phyloP scores from a whole-genome alignment of 108 stramenopile species.

The Schizochytrium sp. region DNA sequence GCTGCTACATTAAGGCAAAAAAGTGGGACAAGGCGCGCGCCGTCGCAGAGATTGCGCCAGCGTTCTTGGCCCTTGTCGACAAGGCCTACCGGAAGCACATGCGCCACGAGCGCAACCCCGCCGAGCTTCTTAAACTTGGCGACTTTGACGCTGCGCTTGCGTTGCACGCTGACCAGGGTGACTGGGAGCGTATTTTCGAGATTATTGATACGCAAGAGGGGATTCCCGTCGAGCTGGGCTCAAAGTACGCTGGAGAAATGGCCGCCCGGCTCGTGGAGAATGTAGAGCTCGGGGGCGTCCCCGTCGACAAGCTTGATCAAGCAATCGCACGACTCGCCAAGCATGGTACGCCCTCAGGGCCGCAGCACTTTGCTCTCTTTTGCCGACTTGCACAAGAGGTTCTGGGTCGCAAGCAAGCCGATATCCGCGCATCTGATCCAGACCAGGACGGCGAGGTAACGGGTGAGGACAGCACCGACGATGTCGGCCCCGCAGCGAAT shows the following conservation, averaged over 20 bases:
- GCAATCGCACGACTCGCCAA: slow-evolving; percentile 28
- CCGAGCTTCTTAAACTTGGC: slow-evolving; percentile 48
- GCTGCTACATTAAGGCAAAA: slow-evolving; percentile 28
- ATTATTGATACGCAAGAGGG: slow-evolving; percentile 29
- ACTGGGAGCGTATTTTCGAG: slow-evolving; percentile 55
- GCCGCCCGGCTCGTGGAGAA: slow-evolving; percentile 22
- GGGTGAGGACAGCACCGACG: too few species aligned
- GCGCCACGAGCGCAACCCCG: slow-evolving; percentile 37
- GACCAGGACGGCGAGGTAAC: neutral
- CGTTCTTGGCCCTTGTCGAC: slow-evolving; percentile 25
- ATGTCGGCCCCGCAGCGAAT: too few species aligned
- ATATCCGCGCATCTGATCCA: neutral
- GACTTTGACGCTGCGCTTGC: slow-evolving; percentile 46
- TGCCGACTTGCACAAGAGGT: slow-evolving; percentile 3
- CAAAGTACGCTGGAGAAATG: slow-evolving; percentile 38
- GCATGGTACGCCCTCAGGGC: slow-evolving; percentile 21
- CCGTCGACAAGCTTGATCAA: slow-evolving; percentile 19
- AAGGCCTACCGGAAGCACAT: slow-evolving; percentile 38
- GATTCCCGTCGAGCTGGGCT: slow-evolving; percentile 2
- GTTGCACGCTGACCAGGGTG: slow-evolving; percentile 39
- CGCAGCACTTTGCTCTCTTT: slow-evolving; percentile 6
- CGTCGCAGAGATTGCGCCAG: slow-evolving; percentile 24
- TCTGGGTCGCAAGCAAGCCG: neutral
- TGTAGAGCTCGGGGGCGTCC: neutral
- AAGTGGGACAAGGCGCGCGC: slow-evolving; percentile 48